phyloP scores from a whole-genome alignment of 352 stramenopile species.

The Phytopythium cucurbitacearum region DNA sequence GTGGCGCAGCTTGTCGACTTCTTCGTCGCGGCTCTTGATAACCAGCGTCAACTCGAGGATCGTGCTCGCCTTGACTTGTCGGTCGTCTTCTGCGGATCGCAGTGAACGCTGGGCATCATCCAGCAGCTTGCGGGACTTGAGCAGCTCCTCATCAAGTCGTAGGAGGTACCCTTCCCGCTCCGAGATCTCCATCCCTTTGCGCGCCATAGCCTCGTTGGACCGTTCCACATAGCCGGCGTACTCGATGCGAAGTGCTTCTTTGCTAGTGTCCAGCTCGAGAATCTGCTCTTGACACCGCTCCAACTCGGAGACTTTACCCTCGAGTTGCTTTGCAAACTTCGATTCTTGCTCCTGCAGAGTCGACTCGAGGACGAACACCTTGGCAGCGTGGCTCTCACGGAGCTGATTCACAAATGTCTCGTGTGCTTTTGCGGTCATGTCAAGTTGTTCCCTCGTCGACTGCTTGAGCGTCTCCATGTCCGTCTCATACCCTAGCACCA shows the following conservation, averaged over 20 bases:
- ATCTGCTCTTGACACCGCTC: slow-evolving; percentile 14
- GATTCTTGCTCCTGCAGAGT: slow-evolving; percentile 38
- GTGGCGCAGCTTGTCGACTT: slow-evolving; percentile 51
- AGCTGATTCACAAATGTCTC: slow-evolving; percentile 30
- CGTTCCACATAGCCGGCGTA: slow-evolving; percentile 13
- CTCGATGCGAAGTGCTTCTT: slow-evolving; percentile 10
- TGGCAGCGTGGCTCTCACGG: slow-evolving; percentile 35
- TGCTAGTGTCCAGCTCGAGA: slow-evolving; percentile 15
- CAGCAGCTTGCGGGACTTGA: slow-evolving; percentile 11
- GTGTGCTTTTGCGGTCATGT: slow-evolving; percentile 19
- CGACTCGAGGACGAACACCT: slow-evolving; percentile 39
- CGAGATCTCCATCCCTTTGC: slow-evolving; percentile 38
- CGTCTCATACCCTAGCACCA: slow-evolving; percentile 43
- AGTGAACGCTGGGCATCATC: slow-evolving; percentile 26
- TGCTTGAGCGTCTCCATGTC: slow-evolving; percentile 36
- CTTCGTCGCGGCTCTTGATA: slow-evolving; percentile 66
- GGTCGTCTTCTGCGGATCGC: slow-evolving; percentile 28
- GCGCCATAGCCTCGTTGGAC: slow-evolving; percentile 16
- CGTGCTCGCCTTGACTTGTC: slow-evolving; percentile 47
- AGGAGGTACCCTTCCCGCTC: slow-evolving; percentile 27
- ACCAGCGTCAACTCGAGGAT: slow-evolving; percentile 76
- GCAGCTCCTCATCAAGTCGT: slow-evolving; percentile 17
- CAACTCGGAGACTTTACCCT: slow-evolving; percentile 17
- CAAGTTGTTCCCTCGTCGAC: slow-evolving; percentile 28
- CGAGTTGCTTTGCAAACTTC: slow-evolving; percentile 16